Percentiles rank a stretch among this genome's conserved stretches.
These are phyloP conservation scores for Raddia distichophylla DNA, from an alignment of 176 grass and related monocot species.

Conservation along the genomic window DNA sequence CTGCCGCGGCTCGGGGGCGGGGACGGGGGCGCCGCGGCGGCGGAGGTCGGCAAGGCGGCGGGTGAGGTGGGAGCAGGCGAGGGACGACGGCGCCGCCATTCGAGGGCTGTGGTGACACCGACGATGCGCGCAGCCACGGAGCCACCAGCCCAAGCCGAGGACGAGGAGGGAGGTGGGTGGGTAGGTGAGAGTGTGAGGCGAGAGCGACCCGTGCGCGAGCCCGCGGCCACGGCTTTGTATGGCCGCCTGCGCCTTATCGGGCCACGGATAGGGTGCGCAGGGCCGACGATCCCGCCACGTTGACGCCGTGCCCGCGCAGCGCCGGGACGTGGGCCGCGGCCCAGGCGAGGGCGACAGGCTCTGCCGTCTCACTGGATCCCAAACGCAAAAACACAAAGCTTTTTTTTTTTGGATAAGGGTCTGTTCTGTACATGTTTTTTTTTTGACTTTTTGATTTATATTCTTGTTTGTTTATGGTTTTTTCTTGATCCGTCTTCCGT, in stretches of 20 bases:
- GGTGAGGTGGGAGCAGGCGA: slow-evolving; percentile 65
- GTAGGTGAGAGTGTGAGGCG: background rate
- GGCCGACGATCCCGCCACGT: slow-evolving; percentile 29
- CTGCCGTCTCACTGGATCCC: no score
- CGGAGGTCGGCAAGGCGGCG: slow-evolving; percentile 56
- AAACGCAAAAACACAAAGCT: no score
- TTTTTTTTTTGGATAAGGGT: no score
- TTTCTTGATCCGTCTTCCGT: no score
- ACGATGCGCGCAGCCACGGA: slow-evolving; percentile 13
- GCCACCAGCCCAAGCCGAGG: slow-evolving; percentile 14
- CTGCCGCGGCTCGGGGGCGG: slow-evolving; percentile 42
- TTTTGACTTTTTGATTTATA: no score
- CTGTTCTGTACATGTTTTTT: no score
- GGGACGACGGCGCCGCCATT: slow-evolving; percentile 73
- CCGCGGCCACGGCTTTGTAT: slow-evolving; percentile 40
- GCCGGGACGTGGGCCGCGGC: background rate
- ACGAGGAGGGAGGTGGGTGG: background rate
- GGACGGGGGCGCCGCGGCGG: background rate
- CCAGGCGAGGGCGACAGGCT: slow-evolving; percentile 16
- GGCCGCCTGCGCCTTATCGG: slow-evolving; percentile 51
- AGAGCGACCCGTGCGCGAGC: slow-evolving; percentile 37
- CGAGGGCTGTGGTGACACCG: background rate
- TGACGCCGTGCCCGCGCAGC: no score
- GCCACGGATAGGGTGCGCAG: slow-evolving; percentile 46
- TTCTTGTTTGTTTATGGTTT: no score